Evolutionary conservation across 2,329 filamentous ascomycete genomes (phyloP).

Genomic region (Monosporascus sp.): DNA sequence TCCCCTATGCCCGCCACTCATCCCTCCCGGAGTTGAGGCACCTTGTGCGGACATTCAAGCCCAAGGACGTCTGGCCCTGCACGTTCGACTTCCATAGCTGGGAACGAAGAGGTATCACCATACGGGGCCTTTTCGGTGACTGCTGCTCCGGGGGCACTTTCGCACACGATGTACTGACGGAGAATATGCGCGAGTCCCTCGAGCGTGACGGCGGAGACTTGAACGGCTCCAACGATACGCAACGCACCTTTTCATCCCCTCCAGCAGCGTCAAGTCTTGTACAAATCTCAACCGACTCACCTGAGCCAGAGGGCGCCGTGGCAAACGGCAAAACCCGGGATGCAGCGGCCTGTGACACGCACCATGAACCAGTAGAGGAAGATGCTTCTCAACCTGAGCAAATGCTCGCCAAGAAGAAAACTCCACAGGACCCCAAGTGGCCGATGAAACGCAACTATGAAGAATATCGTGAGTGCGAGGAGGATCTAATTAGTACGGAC

Average conservation of each 20-base stretch:
- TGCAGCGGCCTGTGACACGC: neutral
- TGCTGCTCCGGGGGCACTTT: conserved; percentile 59
- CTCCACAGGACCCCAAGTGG: neutral
- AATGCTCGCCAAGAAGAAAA: no score
- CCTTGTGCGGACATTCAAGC: conserved; percentile 62
- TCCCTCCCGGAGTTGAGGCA: conserved; percentile 75
- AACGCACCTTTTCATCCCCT: conserved; percentile 1
- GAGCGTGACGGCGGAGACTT: neutral
- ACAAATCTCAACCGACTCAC: neutral
- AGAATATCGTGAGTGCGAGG: neutral
- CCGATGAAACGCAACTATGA: neutral
- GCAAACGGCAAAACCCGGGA: no score
- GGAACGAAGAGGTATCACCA: conserved; percentile 55
- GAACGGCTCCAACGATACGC: conserved; percentile 14
- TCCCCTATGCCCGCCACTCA: conserved; percentile 87
- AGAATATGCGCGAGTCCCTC: conserved; percentile 13
- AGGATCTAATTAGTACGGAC: conserved; percentile 10
- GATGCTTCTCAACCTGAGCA: neutral
- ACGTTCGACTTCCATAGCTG: conserved; percentile 63
- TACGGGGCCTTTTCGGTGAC: conserved; percentile 65
- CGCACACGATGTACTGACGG: conserved; percentile 60
- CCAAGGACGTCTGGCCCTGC: conserved; percentile 76
- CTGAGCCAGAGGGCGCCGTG: neutral
- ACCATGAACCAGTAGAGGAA: neutral
- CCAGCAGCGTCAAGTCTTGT: conserved; percentile 1